These are phyloP conservation scores for Syncephalastrum racemosum DNA, from an alignment of 371 early-diverging fungal species.

Conservation along the genomic window DNA sequence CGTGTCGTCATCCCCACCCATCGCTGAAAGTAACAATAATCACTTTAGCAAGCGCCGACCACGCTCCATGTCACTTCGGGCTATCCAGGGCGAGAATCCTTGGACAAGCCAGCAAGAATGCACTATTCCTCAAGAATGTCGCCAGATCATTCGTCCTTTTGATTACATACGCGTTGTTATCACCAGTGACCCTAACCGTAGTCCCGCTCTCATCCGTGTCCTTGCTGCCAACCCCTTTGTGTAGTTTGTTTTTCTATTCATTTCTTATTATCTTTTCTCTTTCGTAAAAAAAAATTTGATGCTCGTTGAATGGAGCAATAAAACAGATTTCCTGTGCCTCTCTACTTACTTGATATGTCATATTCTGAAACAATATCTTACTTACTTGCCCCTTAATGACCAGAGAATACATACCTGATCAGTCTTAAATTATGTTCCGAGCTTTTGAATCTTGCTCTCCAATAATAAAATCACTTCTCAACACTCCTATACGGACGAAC, in stretches of 20 bases:
- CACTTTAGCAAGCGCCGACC: constrained; percentile 19
- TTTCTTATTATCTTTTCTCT: constrained; percentile 3
- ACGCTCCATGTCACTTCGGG: constrained; percentile 39
- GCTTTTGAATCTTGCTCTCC: no score
- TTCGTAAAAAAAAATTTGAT: neutral
- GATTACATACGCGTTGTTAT: constrained; percentile 63
- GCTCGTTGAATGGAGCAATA: no score
- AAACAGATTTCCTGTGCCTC: no score
- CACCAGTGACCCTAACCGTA: constrained; percentile 58
- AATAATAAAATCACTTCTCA: no score
- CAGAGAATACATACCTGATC: no score
- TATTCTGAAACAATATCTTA: no score
- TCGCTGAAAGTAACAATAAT: constrained; percentile 6
- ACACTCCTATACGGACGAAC: no score
- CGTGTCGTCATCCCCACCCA: constrained; percentile 13
- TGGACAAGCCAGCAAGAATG: constrained; percentile 36
- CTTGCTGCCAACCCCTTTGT: constrained; percentile 65
- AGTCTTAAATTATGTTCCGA: no score
- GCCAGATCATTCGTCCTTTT: constrained; percentile 64
- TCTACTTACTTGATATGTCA: no score
- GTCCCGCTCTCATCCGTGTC: constrained; percentile 69
- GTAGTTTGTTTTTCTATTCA: constrained; percentile 3
- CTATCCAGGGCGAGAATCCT: constrained; percentile 36
- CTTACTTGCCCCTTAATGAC: no score
- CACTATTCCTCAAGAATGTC: constrained; percentile 34